phyloP scores from a whole-genome alignment of 768 basidiomycete species.

The Serendipita indica region DNA sequence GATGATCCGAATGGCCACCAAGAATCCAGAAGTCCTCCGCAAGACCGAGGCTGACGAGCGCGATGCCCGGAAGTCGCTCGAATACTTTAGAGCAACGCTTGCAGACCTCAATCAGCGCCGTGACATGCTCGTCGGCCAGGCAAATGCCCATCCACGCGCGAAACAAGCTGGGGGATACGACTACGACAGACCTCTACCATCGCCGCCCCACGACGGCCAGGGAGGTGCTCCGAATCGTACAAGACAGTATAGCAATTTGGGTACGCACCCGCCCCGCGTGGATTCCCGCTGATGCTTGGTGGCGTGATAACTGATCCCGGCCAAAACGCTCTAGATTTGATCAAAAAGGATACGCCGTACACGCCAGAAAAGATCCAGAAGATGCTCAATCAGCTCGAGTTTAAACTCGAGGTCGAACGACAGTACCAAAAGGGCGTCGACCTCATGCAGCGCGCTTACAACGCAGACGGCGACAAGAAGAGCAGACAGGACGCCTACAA shows the following conservation, averaged over 20 bases:
- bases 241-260: slow-evolving; percentile 64
- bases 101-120: slow-evolving; percentile 53
- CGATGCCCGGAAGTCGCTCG: slow-evolving; percentile 68
- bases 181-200: slow-evolving; percentile 24
- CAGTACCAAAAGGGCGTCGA: slow-evolving; percentile 98
- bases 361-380: slow-evolving; percentile 91
- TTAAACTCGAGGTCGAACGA: slow-evolving; percentile 95
- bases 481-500: slow-evolving; percentile 84
- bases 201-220: slow-evolving; percentile 30
- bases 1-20: slow-evolving; percentile 64
- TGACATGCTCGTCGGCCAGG: slow-evolving; percentile 39
- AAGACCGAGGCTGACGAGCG: slow-evolving; percentile 73
- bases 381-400: slow-evolving; percentile 98
- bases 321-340: slow-evolving; percentile 45
- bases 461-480: slow-evolving; percentile 95
- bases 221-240: slow-evolving; percentile 30
- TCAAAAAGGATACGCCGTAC: slow-evolving; percentile 94
- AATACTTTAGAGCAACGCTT: slow-evolving; percentile 77
- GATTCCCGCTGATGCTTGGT: slow-evolving; percentile 1
- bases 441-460: slow-evolving; percentile 95
- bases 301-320: not conserved
- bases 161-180: slow-evolving; percentile 16
- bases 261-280: slow-evolving; percentile 14
- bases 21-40: slow-evolving; percentile 72
- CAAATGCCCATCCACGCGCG: slow-evolving; percentile 28